These are phyloP conservation scores for Hypoxylon fragiforme DNA, from an alignment of 495 filamentous ascomycete species.

Conservation along the genomic window DNA sequence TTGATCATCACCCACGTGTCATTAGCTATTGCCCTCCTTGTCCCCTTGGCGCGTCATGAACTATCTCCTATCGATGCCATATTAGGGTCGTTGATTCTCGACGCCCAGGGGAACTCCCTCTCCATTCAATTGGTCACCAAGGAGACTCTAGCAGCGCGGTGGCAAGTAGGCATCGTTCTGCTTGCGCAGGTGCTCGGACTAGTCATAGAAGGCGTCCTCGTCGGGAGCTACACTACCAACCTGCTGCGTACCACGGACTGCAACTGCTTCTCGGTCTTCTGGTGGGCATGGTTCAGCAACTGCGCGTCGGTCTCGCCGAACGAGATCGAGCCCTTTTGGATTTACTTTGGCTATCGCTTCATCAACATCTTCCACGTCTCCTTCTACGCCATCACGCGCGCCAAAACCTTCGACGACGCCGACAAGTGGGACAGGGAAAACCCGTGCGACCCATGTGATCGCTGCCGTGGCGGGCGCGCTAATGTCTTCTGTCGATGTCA, in stretches of 20 bases:
- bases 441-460: conserved; percentile 9
- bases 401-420: conserved; percentile 3
- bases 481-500: conserved; percentile 6
- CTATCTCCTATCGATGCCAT: conserved; percentile 34
- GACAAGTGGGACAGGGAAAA: conserved; percentile 20
- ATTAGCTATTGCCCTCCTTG: conserved; percentile 29
- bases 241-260: conserved; percentile 9
- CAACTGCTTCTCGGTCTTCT: conserved; percentile 33
- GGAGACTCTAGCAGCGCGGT: conserved; percentile 31
- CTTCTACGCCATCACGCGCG: conserved; percentile 22
- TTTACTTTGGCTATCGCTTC: conserved; percentile 29
- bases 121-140: conserved; percentile 28
- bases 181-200: conserved; percentile 25
- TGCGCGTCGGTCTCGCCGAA: conserved; percentile 11
- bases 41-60: conserved; percentile 18
- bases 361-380: conserved; percentile 22
- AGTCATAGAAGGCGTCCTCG: conserved; percentile 24
- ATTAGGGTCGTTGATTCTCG: conserved; percentile 29
- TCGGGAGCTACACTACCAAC: conserved; percentile 15
- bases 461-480: background rate
- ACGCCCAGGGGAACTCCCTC: conserved; percentile 28
- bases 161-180: conserved; percentile 24
- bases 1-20: conserved; percentile 31
- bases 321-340: conserved; percentile 22
- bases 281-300: conserved; percentile 34